These are phyloP conservation scores for Talaromyces adpressus DNA, from an alignment of 495 filamentous ascomycete genomes.

Conservation along the genomic window DNA sequence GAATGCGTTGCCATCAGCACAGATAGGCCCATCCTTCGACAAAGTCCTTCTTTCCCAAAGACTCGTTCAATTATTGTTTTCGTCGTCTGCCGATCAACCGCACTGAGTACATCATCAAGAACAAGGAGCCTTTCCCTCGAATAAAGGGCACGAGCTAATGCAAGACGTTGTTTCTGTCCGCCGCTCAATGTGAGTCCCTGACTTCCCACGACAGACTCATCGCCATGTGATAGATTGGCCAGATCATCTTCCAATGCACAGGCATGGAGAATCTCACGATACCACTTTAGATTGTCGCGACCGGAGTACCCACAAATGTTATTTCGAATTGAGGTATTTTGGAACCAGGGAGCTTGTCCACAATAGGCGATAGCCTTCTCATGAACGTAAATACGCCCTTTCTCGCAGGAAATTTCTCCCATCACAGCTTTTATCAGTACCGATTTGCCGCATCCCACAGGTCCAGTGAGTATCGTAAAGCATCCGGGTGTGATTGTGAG, in stretches of 20 bases:
- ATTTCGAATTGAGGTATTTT: conserved; percentile 31
- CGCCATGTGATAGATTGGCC: conserved; percentile 31
- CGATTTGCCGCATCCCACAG: conserved; percentile 21
- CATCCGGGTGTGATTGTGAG: conserved; percentile 26
- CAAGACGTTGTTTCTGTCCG: conserved; percentile 46
- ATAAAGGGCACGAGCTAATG: conserved; percentile 57
- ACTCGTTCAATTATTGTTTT: conserved; percentile 1
- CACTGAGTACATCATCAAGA: conserved; percentile 66
- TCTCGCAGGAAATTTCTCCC: conserved; percentile 12
- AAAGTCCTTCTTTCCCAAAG: conserved; percentile 8
- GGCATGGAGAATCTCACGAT: conserved; percentile 19
- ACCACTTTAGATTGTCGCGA: conserved; percentile 25
- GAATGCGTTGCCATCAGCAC: conserved; percentile 6
- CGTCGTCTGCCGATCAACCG: conserved; percentile 39
- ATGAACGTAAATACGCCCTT: conserved; percentile 4
- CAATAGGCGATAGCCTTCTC: conserved; percentile 25
- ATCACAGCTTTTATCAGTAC: conserved; percentile 20
- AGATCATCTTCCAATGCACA: conserved; percentile 58
- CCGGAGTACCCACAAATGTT: conserved; percentile 20
- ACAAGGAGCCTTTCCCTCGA: conserved; percentile 62
- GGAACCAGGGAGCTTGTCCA: conserved; percentile 33
- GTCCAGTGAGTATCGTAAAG: conserved; percentile 15
- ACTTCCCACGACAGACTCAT: conserved; percentile 32
- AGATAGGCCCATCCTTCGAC: conserved; percentile 11
- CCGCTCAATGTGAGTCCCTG: conserved; percentile 42